phyloP scores from a whole-genome alignment of 2,329 filamentous ascomycete genomes.

The Aspergillus neoniger region DNA sequence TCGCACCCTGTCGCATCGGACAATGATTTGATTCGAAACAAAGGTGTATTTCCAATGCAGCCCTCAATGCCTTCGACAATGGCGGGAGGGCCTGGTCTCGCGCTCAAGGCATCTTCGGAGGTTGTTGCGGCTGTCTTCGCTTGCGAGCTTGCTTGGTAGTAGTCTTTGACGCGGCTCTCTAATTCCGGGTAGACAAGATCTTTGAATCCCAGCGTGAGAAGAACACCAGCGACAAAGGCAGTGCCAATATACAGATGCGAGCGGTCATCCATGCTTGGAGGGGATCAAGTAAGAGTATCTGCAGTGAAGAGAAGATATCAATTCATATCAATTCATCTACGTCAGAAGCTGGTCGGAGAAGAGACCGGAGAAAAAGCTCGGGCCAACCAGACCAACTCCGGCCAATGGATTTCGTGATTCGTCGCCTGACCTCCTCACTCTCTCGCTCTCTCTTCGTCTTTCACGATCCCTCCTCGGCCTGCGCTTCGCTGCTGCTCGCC shows the following conservation, averaged over 20 bases:
- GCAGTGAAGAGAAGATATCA: background rate
- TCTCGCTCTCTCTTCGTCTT: slow-evolving; percentile 17
- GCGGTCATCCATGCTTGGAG: slow-evolving; percentile 34
- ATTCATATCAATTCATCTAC: background rate
- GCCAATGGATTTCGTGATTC: slow-evolving; percentile 20
- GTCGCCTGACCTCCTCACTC: slow-evolving; percentile 19
- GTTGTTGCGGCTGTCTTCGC: slow-evolving; percentile 18
- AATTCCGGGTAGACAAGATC: slow-evolving; percentile 76
- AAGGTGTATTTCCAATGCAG: slow-evolving; percentile 89
- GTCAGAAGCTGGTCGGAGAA: background rate
- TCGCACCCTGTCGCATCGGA: slow-evolving; percentile 83
- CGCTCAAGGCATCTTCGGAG: slow-evolving; percentile 21
- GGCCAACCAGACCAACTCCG: slow-evolving; percentile 30
- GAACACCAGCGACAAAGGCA: slow-evolving; percentile 75
- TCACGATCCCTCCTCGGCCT: slow-evolving; percentile 4
- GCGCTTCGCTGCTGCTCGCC: slow-evolving; percentile 11
- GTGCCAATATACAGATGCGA: slow-evolving; percentile 60
- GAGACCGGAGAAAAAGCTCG: slow-evolving; percentile 37
- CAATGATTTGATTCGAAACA: slow-evolving; percentile 82
- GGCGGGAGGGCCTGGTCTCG: slow-evolving; percentile 38
- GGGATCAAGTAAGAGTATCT: background rate
- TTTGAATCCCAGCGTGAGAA: slow-evolving; percentile 75
- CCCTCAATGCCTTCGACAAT: slow-evolving; percentile 82
- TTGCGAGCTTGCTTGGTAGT: slow-evolving; percentile 40
- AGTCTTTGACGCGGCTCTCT: slow-evolving; percentile 59